Percentiles rank a stretch among this genome's conserved stretches.
phyloP scores from a whole-genome alignment of 108 stramenopile genomes.

The Seminavis robusta region DNA sequence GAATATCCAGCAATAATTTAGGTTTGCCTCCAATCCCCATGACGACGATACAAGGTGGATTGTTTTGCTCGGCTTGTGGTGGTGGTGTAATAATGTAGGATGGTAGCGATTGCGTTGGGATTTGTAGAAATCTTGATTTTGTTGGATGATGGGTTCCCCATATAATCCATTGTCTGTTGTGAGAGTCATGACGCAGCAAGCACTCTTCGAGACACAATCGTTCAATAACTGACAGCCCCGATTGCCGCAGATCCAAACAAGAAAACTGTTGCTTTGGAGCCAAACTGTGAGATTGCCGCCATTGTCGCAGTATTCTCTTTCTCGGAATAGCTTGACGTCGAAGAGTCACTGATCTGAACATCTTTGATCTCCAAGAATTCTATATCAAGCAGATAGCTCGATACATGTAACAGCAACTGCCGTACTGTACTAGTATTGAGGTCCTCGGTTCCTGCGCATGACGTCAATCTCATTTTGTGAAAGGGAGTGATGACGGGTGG shows the following conservation, averaged over 20 bases:
- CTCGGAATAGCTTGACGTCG: too few species aligned
- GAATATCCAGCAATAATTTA: slow-evolving; percentile 51
- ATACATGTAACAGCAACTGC: too few species aligned
- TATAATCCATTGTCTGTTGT: slow-evolving; percentile 57
- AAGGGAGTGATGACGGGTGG: too few species aligned
- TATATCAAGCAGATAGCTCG: too few species aligned
- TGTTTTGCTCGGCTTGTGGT: not conserved
- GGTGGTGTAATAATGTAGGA: not conserved
- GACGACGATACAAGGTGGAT: slow-evolving; percentile 54
- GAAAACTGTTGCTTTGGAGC: too few species aligned
- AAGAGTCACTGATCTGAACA: too few species aligned
- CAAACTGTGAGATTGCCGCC: too few species aligned
- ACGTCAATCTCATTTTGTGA: too few species aligned
- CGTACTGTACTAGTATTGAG: too few species aligned
- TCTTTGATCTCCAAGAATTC: too few species aligned
- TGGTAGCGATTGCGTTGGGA: not conserved
- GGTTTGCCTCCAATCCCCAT: slow-evolving; percentile 91
- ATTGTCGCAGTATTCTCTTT: too few species aligned
- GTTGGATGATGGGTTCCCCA: slow-evolving; percentile 66
- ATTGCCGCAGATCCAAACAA: slow-evolving; percentile 67
- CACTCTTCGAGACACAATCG: slow-evolving; percentile 83
- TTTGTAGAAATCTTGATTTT: slow-evolving; percentile 21
- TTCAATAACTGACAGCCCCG: slow-evolving; percentile 70
- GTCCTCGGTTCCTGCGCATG: too few species aligned
- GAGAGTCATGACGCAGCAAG: slow-evolving; percentile 64